phyloP scores from a whole-genome alignment of 345 rosid genomes.

The Syzygium oleosum region DNA sequence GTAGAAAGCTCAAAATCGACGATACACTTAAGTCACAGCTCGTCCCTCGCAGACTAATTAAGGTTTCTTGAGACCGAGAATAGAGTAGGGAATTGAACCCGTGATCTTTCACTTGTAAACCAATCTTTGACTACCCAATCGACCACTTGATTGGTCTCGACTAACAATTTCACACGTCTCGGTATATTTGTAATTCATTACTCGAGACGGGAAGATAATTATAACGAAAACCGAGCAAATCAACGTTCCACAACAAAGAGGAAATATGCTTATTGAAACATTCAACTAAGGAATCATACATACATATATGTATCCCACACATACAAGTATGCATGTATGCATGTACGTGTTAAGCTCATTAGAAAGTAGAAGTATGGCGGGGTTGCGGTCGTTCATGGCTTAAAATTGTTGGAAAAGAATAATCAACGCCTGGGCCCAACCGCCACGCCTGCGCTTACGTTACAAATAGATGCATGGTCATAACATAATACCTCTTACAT shows the following conservation, averaged over 20 bases:
- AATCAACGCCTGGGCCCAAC: neutral
- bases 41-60: rapidly evolving
- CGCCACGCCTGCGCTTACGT: neutral
- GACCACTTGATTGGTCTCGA: neutral
- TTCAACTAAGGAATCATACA: neutral
- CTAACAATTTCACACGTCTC: rapidly evolving
- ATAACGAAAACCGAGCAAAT: neutral
- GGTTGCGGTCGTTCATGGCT: neutral
- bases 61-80: neutral
- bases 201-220: neutral
- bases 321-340: neutral
- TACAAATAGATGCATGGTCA: neutral
- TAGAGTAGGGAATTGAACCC: rapidly evolving
- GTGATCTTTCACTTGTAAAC: neutral
- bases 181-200: neutral
- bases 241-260: neutral
- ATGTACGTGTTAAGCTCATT: neutral
- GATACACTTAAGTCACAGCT: rapidly evolving
- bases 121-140: neutral
- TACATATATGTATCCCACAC: no score
- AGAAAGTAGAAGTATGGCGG: neutral
- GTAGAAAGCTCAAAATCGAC: neutral
- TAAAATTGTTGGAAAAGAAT: neutral
- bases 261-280: neutral
- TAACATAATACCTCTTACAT: neutral